Evolutionary conservation across 1,284 basidiomycete species (phyloP).

Genomic region (Fomitopsis schrenkii): DNA sequence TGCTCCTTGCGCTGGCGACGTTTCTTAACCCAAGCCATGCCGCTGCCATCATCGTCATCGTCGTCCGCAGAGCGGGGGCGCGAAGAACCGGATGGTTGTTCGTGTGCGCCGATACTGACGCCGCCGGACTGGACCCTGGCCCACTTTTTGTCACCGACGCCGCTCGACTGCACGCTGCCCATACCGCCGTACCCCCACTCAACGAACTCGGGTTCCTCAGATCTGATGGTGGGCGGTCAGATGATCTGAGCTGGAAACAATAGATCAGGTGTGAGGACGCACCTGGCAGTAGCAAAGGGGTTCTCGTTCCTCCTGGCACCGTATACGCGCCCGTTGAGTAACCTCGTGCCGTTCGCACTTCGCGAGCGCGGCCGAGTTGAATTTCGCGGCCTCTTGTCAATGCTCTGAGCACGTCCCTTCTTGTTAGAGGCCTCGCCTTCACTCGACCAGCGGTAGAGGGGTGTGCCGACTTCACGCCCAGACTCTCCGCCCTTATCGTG

Average conservation of each 20-base stretch:
- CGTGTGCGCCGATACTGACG: slow-evolving; percentile 36
- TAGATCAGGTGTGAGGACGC: slow-evolving; percentile 7
- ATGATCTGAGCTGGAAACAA: not conserved
- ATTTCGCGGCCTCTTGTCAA: slow-evolving; percentile 10
- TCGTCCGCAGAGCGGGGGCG: not conserved
- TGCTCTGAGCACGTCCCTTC: slow-evolving; percentile 8
- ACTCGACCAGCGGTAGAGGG: slow-evolving; percentile 19
- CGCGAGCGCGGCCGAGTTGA: slow-evolving; percentile 12
- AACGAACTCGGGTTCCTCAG: slow-evolving; percentile 67
- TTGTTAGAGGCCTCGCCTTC: slow-evolving; percentile 16
- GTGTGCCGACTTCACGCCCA: slow-evolving; percentile 17
- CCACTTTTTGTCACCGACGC: slow-evolving; percentile 17
- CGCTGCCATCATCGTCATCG: slow-evolving; percentile 8
- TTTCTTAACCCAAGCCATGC: slow-evolving; percentile 12
- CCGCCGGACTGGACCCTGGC: slow-evolving; percentile 17
- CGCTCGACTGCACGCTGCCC: slow-evolving; percentile 53
- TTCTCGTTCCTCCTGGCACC: slow-evolving; percentile 42
- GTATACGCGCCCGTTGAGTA: slow-evolving; percentile 79
- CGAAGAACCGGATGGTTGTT: slow-evolving; percentile 45
- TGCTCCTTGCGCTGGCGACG: slow-evolving; percentile 10
- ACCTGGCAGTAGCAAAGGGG: slow-evolving; percentile 34
- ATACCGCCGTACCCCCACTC: slow-evolving; percentile 86
- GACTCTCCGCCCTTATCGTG: slow-evolving; percentile 10
- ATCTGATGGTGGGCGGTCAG: slow-evolving; percentile 3
- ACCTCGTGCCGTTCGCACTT: slow-evolving; percentile 22